Percentiles rank a stretch among this genome's conserved stretches.
phyloP scores from a whole-genome alignment of 164 flowering plant genomes.

The Vitis amurensis region DNA sequence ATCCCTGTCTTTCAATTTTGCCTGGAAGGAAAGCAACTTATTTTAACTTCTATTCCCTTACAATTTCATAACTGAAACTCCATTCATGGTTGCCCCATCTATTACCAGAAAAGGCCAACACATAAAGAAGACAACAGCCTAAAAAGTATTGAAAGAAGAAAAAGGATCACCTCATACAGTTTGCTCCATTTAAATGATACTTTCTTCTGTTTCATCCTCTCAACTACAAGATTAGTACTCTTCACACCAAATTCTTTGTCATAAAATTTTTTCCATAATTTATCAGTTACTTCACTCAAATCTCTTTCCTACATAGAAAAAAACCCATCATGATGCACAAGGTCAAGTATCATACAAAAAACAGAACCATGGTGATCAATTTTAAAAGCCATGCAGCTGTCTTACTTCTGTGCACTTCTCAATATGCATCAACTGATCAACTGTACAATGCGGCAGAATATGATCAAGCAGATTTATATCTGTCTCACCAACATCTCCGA shows the following conservation, averaged over 20 bases:
- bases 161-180: conserved; percentile 59
- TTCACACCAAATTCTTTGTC: conserved; percentile 49
- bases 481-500: conserved; percentile 89
- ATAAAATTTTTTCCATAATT: conserved; percentile 71
- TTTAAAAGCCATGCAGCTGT: neutral
- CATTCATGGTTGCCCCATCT: neutral
- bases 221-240: conserved; percentile 31
- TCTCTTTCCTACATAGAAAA: conserved; percentile 63
- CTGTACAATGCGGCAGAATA: conserved; percentile 79
- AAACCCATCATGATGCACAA: conserved; percentile 2
- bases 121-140: neutral
- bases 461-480: conserved; percentile 66
- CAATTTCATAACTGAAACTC: neutral
- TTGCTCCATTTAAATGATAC: conserved; percentile 58
- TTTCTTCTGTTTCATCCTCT: conserved; percentile 52
- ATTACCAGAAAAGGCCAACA: neutral
- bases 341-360: neutral
- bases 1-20: conserved; percentile 57
- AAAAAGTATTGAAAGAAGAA: neutral
- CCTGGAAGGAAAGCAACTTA: conserved; percentile 38
- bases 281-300: conserved; percentile 75
- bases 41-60: neutral
- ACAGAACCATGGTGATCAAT: neutral
- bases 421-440: conserved; percentile 77
- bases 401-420: conserved; percentile 73